Evolutionary conservation across 257 asterid species (phyloP).

Genomic region (Cruciata laevipes): DNA sequence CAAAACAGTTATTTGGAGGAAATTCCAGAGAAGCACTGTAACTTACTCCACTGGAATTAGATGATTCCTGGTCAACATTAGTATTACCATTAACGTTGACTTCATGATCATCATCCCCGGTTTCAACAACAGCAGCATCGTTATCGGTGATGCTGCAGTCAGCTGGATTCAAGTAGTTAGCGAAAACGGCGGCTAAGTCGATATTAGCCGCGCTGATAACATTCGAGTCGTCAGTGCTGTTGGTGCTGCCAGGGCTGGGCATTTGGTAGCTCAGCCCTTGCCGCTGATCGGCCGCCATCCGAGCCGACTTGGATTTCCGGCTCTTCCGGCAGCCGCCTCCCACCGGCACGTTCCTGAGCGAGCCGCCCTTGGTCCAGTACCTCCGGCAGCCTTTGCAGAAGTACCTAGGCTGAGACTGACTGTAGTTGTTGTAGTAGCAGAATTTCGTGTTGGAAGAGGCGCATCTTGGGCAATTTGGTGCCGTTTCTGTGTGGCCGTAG

Average conservation of each 20-base stretch:
- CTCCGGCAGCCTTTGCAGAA: slow-evolving; percentile 74
- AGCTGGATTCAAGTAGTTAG: neutral
- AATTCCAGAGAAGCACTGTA: neutral
- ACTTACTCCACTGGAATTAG: neutral
- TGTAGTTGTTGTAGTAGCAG: slow-evolving; percentile 84
- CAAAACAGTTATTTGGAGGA: neutral
- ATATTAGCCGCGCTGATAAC: neutral
- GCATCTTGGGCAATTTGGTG: slow-evolving; percentile 65
- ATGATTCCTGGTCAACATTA: neutral
- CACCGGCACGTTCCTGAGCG: slow-evolving; percentile 62
- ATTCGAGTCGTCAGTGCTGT: neutral
- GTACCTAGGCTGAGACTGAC: slow-evolving; percentile 79
- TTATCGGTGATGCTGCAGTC: neutral
- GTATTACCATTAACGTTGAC: neutral
- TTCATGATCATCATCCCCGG: neutral
- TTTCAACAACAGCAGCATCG: neutral
- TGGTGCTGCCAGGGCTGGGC: slow-evolving; percentile 1
- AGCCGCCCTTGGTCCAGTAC: slow-evolving; percentile 92
- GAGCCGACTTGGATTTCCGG: slow-evolving; percentile 34
- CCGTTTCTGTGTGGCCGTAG: neutral
- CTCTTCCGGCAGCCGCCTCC: slow-evolving; percentile 45
- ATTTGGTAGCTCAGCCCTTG: neutral
- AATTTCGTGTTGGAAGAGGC: slow-evolving; percentile 83
- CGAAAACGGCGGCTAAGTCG: neutral
- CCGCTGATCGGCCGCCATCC: slow-evolving; percentile 3